phyloP scores from a whole-genome alignment of 108 stramenopile species.

The Nannochloropsis oceanica region DNA sequence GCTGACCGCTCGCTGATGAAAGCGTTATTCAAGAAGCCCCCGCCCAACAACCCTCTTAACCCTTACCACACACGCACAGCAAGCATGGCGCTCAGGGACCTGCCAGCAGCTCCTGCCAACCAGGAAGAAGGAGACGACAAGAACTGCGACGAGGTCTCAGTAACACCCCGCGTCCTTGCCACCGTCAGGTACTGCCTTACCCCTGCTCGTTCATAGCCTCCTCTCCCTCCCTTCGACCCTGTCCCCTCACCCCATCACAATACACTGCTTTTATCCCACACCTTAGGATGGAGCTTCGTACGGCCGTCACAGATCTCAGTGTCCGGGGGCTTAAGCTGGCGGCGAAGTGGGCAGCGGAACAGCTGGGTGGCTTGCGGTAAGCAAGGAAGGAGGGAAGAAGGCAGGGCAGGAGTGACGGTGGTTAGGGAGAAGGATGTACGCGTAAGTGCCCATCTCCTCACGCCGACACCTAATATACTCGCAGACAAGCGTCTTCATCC shows the following conservation, averaged over 20 bases:
- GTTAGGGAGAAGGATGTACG: background rate
- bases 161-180: background rate
- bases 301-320: background rate
- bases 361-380: background rate
- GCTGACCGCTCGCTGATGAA: too few relatives aligned
- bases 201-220: background rate
- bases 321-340: background rate
- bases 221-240: background rate
- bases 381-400: background rate
- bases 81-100: background rate
- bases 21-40: too few relatives aligned
- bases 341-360: conserved; percentile 7
- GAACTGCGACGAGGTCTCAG: background rate
- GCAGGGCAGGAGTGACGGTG: background rate
- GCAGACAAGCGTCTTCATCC: background rate
- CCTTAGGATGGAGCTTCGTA: background rate
- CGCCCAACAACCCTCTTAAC: too few relatives aligned
- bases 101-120: background rate
- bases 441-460: background rate
- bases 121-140: background rate
- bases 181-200: background rate
- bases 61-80: background rate
- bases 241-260: background rate
- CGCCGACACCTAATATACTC: background rate
- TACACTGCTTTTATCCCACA: background rate